Percentiles rank a stretch among this genome's conserved stretches.
These are phyloP conservation scores for Cyberlindnera galapagoensis DNA, from an alignment of 805 yeast genomes.

Conservation along the genomic window DNA sequence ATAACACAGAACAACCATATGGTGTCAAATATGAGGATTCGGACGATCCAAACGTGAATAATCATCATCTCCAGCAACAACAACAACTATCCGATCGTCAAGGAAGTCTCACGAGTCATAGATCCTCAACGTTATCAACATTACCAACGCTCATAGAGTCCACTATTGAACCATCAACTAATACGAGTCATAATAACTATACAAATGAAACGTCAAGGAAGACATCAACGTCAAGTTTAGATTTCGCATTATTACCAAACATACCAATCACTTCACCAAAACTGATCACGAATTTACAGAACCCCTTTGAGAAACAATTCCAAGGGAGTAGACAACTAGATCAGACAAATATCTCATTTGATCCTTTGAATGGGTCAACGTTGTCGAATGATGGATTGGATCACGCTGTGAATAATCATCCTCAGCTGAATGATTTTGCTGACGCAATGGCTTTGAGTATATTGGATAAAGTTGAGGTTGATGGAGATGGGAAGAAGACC, in stretches of 20 bases:
- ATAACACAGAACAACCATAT: neutral
- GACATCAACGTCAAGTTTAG: conserved; percentile 1
- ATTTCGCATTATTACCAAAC: neutral
- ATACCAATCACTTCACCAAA: conserved; percentile 1
- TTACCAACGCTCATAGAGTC: conserved; percentile 3
- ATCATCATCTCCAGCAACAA: conserved; percentile 1
- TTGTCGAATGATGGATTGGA: no score
- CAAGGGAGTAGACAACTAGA: no score
- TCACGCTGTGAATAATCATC: no score
- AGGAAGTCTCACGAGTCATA: neutral
- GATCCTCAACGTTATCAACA: neutral
- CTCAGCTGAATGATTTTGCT: conserved; percentile 16
- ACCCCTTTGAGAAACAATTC: conserved; percentile 9
- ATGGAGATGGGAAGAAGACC: conserved; percentile 5
- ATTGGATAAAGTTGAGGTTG: conserved; percentile 20
- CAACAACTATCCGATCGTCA: neutral
- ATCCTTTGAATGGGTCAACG: conserved; percentile 14
- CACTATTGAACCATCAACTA: no score
- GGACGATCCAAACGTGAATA: no score
- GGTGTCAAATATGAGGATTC: no score
- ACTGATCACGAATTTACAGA: conserved; percentile 6
- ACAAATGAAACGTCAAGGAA: neutral
- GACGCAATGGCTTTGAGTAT: conserved; percentile 25
- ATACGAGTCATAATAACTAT: no score
- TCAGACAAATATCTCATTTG: conserved; percentile 5